Evolutionary conservation across 805 yeast genomes (phyloP).

Genomic region (Myxozyma melibiosi): DNA sequence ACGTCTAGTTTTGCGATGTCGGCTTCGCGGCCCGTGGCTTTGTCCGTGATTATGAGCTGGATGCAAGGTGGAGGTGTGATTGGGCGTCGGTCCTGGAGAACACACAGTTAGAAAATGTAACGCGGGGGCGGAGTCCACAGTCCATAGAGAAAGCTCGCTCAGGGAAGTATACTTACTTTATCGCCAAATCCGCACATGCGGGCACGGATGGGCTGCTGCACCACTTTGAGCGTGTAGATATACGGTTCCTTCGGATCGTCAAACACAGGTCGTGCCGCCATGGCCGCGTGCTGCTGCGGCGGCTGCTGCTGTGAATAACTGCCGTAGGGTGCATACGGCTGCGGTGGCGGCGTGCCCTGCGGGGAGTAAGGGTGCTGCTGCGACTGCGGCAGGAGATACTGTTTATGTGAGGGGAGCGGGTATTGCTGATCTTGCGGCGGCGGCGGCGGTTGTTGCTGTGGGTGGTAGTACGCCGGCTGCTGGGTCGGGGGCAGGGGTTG

Average conservation of each 20-base stretch:
- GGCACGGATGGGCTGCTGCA: slow-evolving; percentile 50
- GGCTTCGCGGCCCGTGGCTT: slow-evolving; percentile 37
- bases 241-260: slow-evolving; percentile 29
- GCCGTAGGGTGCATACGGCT: not conserved
- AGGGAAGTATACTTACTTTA: slow-evolving; percentile 42
- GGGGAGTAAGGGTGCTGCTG: slow-evolving; percentile 5
- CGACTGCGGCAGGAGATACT: not conserved
- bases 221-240: slow-evolving; percentile 41
- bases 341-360: slow-evolving; percentile 7
- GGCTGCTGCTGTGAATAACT: slow-evolving; percentile 5
- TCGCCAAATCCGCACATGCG: slow-evolving; percentile 54
- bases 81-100: slow-evolving; percentile 38
- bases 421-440: slow-evolving; percentile 11
- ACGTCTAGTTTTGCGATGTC: slow-evolving; percentile 41
- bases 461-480: not conserved
- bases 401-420: slow-evolving; percentile 11
- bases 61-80: slow-evolving; percentile 43
- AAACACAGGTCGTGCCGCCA: not conserved
- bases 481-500: not conserved
- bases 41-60: slow-evolving; percentile 35
- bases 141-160: not conserved
- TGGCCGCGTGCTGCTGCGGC: not conserved
- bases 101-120: not conserved
- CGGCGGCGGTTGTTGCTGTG: slow-evolving; percentile 4
- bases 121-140: no score